Conservation (phyloP, 2,329 filamentous ascomycete species). For the Colletotrichum viniferum region DNA sequence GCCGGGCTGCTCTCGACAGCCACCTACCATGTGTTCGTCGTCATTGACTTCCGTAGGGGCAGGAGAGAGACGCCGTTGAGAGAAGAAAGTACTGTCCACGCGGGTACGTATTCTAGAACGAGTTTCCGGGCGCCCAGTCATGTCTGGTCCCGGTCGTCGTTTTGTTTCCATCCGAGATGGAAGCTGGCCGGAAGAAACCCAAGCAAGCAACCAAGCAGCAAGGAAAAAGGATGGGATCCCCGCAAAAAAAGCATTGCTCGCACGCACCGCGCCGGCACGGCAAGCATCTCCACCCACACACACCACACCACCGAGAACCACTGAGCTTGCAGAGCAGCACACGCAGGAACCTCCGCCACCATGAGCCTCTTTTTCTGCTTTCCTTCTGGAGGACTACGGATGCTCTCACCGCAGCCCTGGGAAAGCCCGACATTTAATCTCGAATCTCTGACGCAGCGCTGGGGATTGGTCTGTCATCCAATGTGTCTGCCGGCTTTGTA, state of each 20-base stretch:
- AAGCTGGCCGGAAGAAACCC: not conserved
- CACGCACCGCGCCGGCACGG: not conserved
- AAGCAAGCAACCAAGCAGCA: not conserved
- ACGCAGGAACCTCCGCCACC: not conserved
- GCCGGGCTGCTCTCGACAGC: not conserved
- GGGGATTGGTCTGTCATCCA: constrained; percentile 4
- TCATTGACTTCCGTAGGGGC: not conserved
- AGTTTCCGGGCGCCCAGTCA: not conserved
- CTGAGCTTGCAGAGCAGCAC: not conserved
- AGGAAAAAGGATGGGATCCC: not conserved
- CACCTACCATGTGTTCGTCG: not conserved
- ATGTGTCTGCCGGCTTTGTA: not conserved
- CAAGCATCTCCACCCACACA: not conserved
- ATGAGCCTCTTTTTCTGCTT: not conserved
- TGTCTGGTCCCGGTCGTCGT: not conserved
- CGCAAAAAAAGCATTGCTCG: constrained; percentile 1
- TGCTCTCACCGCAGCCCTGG: not conserved
- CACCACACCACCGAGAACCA: not conserved
- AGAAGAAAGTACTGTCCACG: not conserved
- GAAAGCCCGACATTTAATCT: not conserved
- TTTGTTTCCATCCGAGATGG: not conserved
- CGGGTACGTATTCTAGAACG: not conserved
- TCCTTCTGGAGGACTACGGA: not conserved
- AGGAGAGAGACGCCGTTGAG: not conserved
- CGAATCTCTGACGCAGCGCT: not conserved